Evolutionary conservation across 345 rosid species (phyloP), one percentile per base, ranked within the genome.

Genomic region (Atalantia buxifolia): DNA sequence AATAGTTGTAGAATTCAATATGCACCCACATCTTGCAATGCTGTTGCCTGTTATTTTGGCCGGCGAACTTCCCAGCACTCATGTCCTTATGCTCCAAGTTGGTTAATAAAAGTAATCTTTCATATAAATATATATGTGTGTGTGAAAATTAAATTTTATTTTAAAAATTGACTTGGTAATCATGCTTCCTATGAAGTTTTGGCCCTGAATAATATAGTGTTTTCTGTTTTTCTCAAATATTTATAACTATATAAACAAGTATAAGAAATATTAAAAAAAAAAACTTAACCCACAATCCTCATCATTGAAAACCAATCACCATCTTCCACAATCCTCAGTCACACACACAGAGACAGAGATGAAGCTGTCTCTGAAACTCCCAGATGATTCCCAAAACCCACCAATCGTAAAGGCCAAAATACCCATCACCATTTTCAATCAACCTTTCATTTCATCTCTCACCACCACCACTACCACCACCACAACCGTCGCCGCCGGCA

Each of bases 311-410:
- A 35, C 9, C 22, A 25, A 12, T 62, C 66, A 45, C 18, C 5
- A 16, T 62, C 33, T 62, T 62, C 66, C 8, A 5, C 33, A 27
- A 62, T 24, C 21, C 66, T 62, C 18, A 2, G 33, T 25, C 19
- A 10, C 36, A 35, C 67, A 2, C n/a, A 16, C 66, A 27, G 0
- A 0, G 22, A 13, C 19, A 0, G 24, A 72, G 30, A 56, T 56
- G 94, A 89, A 89, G 87, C 80, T 89, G 68, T 88, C 90, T 38
- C 82, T 91, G 64, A 81, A 78, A 66, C 82, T 89, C 42, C 88
- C 77, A 56, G 89, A 85, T 40, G 86, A 82, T 21, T 35, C 61
- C 69, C 68, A 57, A 24, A 81, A 40, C 12, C 81, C 86, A 33
- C 68, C 89, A 28, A 60, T 82, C 79, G 71, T 91, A 2, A 91